Percentiles rank a stretch among this genome's conserved stretches.
phyloP scores from a whole-genome alignment of 1,139 yeast genomes.

The Kodamaea fungicola region DNA sequence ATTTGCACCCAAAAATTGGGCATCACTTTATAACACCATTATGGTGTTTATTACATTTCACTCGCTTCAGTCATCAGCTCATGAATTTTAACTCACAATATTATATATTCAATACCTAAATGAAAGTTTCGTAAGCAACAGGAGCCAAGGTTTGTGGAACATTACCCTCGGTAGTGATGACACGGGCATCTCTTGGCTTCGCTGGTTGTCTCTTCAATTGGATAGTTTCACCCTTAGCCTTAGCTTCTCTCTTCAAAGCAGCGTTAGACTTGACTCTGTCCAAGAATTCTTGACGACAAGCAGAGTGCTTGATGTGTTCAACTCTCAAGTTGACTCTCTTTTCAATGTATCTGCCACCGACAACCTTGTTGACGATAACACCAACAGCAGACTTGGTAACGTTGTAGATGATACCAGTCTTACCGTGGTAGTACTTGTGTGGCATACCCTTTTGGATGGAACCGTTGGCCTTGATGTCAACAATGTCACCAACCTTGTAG shows the following conservation, averaged over 20 bases:
- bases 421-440: constrained; percentile 99
- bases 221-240: constrained; percentile 88
- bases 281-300: constrained; percentile 98
- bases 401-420: constrained; percentile 98
- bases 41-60: too few relatives aligned
- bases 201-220: constrained; percentile 98
- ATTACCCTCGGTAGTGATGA: constrained; percentile 74
- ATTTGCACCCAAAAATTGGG: too few relatives aligned
- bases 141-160: constrained; percentile 98
- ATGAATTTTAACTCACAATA: too few relatives aligned
- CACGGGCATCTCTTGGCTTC: constrained; percentile 91
- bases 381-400: constrained; percentile 98
- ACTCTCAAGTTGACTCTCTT: constrained; percentile 98
- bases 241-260: constrained; percentile 90
- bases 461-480: constrained; percentile 99
- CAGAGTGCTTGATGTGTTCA: constrained; percentile 99
- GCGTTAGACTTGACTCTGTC: constrained; percentile 98
- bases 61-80: too few relatives aligned
- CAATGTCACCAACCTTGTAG: constrained; percentile 99
- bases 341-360: constrained; percentile 98
- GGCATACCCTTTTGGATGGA: constrained; percentile 99
- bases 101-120: constrained; percentile 45
- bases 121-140: constrained; percentile 98
- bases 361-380: constrained; percentile 96
- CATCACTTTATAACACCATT: too few relatives aligned